A percentile compares a stretch with the other conserved stretches of the same genome.
Evolutionary conservation across 441 rosid genomes (phyloP).

Genomic region (Erysimum pusillum): DNA sequence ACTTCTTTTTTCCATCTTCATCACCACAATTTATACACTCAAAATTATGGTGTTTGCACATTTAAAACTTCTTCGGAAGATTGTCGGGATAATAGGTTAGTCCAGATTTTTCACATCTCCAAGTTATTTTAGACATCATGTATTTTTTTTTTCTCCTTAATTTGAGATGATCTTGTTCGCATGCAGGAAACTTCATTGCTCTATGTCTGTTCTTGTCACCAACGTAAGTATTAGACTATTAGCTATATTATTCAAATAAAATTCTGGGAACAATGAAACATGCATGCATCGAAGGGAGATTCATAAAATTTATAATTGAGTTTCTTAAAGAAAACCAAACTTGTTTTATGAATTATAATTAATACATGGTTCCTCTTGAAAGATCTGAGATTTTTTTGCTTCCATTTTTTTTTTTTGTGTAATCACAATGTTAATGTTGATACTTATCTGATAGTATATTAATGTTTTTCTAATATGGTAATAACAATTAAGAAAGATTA

Average conservation of each 20-base stretch:
- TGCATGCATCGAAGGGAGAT: conserved; percentile 1
- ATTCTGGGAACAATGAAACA: neutral
- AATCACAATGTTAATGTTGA: neutral
- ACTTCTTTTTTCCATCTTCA: neutral
- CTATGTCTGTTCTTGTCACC: conserved; percentile 87
- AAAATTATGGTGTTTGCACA: conserved; percentile 55
- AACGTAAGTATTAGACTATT: conserved; percentile 62
- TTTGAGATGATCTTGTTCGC: conserved; percentile 43
- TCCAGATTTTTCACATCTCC: neutral
- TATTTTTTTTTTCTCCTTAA: neutral
- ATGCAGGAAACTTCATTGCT: conserved; percentile 91
- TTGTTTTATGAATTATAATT: neutral
- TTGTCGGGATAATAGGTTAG: conserved; percentile 63
- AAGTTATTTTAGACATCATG: neutral
- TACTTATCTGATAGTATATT: neutral
- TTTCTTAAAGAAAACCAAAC: neutral
- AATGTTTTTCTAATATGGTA: conserved; percentile 7
- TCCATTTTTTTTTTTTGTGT: neutral
- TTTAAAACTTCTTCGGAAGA: conserved; percentile 51
- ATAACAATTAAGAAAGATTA: neutral
- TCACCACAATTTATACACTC: neutral
- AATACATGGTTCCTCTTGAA: conserved; percentile 1
- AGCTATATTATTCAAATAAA: neutral
- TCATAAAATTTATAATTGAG: neutral
- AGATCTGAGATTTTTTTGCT: conserved; percentile 1